phyloP scores from a whole-genome alignment of 2,329 filamentous ascomycete species.

The Fusarium floridanum region DNA sequence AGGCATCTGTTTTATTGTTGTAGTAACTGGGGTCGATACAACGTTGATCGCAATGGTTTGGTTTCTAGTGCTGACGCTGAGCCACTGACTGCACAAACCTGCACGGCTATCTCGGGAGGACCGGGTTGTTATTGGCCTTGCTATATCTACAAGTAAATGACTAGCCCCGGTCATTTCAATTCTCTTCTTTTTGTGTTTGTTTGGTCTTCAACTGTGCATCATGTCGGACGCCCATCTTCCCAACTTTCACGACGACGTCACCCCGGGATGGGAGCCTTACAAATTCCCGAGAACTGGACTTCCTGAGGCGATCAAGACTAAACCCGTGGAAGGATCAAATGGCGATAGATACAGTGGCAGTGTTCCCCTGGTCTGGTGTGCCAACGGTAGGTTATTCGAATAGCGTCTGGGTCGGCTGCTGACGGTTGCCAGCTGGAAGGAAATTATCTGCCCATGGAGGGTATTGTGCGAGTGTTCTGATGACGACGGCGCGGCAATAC shows the following conservation, averaged over 20 bases:
- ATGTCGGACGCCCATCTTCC: conserved; percentile 3
- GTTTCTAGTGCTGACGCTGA: neutral
- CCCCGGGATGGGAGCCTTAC: neutral
- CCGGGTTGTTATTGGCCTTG: neutral
- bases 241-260: neutral
- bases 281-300: neutral
- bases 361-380: neutral
- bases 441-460: neutral
- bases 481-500: neutral
- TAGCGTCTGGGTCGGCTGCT: neutral
- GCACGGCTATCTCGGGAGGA: neutral
- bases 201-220: neutral
- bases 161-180: neutral
- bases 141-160: neutral
- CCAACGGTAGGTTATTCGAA: neutral
- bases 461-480: neutral
- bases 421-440: neutral
- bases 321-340: neutral
- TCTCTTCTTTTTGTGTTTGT: neutral
- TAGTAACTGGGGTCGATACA: neutral
- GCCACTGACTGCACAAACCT: neutral
- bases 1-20: neutral
- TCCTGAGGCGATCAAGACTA: neutral
- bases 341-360: neutral
- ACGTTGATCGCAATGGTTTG: neutral